Base-by-base conservation (phyloP, 2,329 filamentous ascomycete genomes). In the Bipolaris gigantea region DNA sequence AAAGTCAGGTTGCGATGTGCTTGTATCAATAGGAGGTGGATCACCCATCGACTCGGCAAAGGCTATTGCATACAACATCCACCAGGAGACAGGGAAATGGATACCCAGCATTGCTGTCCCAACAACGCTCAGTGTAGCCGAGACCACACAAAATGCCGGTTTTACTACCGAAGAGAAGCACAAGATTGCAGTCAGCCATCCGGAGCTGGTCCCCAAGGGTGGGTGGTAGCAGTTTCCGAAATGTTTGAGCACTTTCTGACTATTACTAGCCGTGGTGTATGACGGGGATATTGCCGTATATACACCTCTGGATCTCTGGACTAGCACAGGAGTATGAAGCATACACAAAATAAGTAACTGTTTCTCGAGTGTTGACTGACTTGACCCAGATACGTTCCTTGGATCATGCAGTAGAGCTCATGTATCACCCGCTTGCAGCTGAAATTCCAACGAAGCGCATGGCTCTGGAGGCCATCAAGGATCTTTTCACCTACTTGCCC, bases 391-490 rank as follows among this genome's bases (percentile, higher is more conserved):
- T 85, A 42, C 73, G 81, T 36, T 80, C 82, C 0, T 69, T 84
- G 38, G 81, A 84, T 54, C 82, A 85, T 59, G 80, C 82, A 7
- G 76, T 84, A 38, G 82, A 85, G 66, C 61, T 78, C 13, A 75
- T 81, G 70, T 83, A 83, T 60, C 79, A 85, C 56, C 80, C 80
- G 5, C 78, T 77, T 2, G 75, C 80, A 1, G 78, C 80, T 1
- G 81, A 83, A 61, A 74, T 83, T 43, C 71, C 71, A 2, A 78
- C 75, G 23, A 78, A 79, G 44, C 71, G 76, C 35, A 74, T 82
- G 66, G 72, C 74, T 7, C 56, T 83, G 16, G 72, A 73, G 39
- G 78, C 82, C 5, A 78, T 81, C 32, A 73, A 72, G 21, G 79
- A 79, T 25, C 73, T 85, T 1, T 83, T 83, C 67, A 75, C 71